Conservation (phyloP, 805 yeast genomes). For the Nematodospora valgi region DNA sequence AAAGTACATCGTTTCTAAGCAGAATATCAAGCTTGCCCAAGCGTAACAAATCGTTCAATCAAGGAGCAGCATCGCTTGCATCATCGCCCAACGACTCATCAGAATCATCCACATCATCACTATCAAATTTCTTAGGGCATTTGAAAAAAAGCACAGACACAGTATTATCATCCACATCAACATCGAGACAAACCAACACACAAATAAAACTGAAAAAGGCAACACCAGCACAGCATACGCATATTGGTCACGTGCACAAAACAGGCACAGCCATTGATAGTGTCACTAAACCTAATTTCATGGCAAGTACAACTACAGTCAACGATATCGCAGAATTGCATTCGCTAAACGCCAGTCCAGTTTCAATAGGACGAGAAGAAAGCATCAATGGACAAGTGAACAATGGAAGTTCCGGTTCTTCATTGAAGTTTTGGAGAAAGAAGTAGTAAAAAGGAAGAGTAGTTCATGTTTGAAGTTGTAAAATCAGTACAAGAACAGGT, state of each 20-base stretch:
- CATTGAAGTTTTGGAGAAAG: conserved; percentile 8
- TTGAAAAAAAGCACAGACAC: conserved; percentile 1
- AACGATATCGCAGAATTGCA: neutral
- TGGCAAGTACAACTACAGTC: neutral
- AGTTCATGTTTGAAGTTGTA: neutral
- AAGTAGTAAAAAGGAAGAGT: conserved; percentile 1
- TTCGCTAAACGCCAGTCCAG: neutral
- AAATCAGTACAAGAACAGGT: neutral
- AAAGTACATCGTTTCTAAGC: neutral
- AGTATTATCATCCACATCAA: neutral
- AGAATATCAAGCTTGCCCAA: conserved; percentile 4
- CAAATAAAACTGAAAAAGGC: neutral
- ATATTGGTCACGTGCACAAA: neutral
- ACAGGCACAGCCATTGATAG: too few species aligned
- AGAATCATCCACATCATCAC: conserved; percentile 2
- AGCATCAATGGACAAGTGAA: neutral
- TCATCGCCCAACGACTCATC: neutral
- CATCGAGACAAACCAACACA: neutral
- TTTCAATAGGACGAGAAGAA: neutral
- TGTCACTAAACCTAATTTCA: too few species aligned
- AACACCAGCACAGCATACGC: neutral
- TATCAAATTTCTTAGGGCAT: conserved; percentile 8
- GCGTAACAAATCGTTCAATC: neutral
- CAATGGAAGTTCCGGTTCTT: conserved; percentile 1
- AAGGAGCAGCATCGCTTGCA: neutral